A percentile compares a stretch with the other conserved stretches of the same genome.
Conservation (phyloP, 495 filamentous ascomycete genomes). For the Extremus antarcticus region DNA sequence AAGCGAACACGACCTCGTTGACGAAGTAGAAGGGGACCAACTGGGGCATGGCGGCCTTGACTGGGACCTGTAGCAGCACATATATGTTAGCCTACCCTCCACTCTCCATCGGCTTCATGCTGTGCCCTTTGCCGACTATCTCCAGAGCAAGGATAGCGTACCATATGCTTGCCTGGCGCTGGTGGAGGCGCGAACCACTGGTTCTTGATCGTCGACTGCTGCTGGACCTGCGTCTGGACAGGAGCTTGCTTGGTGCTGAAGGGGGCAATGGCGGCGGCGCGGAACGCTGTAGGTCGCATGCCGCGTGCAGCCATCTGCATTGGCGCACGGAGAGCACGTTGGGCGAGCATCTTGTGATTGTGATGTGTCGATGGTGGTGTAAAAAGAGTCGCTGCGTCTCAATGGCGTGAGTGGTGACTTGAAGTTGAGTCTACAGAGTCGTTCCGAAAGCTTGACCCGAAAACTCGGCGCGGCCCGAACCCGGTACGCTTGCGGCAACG, state of each 20-base stretch:
- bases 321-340: neutral
- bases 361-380: neutral
- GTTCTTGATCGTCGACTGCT: neutral
- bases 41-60: conserved; percentile 31
- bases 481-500: too few species aligned
- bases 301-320: neutral
- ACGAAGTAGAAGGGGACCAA: conserved; percentile 32
- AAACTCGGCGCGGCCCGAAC: too few species aligned
- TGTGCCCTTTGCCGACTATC: too few species aligned
- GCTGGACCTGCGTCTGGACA: neutral
- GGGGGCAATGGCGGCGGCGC: conserved; percentile 1
- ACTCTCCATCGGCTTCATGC: too few species aligned
- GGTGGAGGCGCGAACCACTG: conserved; percentile 2
- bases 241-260: conserved; percentile 5
- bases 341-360: neutral
- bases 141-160: neutral
- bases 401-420: neutral
- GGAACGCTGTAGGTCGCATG: conserved; percentile 1
- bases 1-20: conserved; percentile 28
- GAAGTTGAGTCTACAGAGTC: too few species aligned
- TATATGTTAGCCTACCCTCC: neutral
- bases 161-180: conserved; percentile 3
- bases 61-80: conserved; percentile 15
- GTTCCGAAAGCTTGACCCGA: too few species aligned
- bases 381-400: too few species aligned